A percentile compares a stretch with the other conserved stretches of the same genome.
phyloP scores from a whole-genome alignment of 2,329 filamentous ascomycete genomes.

The Ophiostoma novo-ulmi region DNA sequence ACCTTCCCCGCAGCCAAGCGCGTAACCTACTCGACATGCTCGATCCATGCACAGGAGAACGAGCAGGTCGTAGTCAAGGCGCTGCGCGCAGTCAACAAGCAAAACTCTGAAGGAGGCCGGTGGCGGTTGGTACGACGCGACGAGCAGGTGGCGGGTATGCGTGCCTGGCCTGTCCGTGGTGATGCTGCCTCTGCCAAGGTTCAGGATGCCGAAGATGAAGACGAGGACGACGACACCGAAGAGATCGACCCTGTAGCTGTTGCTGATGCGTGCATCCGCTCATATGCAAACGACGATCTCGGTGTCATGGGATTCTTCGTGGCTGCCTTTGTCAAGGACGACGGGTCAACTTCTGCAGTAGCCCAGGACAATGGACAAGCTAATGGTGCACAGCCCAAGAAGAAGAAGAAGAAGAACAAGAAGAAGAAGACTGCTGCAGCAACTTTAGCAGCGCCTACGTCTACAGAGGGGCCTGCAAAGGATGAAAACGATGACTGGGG shows the following conservation, averaged over 20 bases:
- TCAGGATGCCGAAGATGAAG: not conserved
- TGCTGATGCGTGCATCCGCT: constrained; percentile 72
- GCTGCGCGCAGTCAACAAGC: constrained; percentile 51
- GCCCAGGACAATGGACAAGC: not conserved
- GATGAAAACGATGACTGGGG: constrained; percentile 23
- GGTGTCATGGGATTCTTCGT: constrained; percentile 96
- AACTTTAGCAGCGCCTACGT: not conserved
- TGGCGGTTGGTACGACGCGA: constrained; percentile 72
- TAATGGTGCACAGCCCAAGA: not conserved
- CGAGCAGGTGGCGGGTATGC: constrained; percentile 71
- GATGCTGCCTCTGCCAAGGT: constrained; percentile 35
- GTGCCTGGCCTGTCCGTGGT: constrained; percentile 66
- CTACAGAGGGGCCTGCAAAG: not conserved
- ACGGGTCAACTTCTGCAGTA: not conserved
- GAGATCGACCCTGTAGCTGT: constrained; percentile 35
- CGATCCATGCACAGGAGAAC: constrained; percentile 80
- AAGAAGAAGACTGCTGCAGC: constrained; percentile 10
- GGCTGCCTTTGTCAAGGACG: constrained; percentile 69
- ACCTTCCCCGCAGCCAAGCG: constrained; percentile 67
- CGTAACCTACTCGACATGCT: constrained; percentile 93
- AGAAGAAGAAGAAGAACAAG: constrained; percentile 16
- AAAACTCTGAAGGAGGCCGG: constrained; percentile 44
- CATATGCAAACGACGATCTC: constrained; percentile 71
- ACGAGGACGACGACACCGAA: not conserved
- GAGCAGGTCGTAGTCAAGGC: constrained; percentile 74